These are phyloP conservation scores for Coemansia sp. DNA, from an alignment of 192 early-diverging fungal genomes.

Conservation along the genomic window DNA sequence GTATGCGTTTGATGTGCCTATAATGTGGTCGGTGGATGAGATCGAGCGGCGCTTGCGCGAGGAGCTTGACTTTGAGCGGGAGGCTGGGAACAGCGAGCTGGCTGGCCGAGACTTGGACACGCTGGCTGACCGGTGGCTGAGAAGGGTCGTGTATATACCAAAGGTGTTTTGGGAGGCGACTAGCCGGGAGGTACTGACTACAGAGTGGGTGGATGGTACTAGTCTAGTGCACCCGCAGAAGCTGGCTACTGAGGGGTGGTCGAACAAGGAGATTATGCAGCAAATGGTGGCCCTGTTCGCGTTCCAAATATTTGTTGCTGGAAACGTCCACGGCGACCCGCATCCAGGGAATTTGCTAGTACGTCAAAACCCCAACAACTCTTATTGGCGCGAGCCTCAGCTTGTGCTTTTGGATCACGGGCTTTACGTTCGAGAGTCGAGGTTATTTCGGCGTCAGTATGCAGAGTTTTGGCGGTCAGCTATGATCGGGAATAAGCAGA, in stretches of 20 bases:
- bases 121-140: conserved; percentile 57
- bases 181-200: conserved; percentile 71
- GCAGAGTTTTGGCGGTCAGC: conserved; percentile 85
- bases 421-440: conserved; percentile 79
- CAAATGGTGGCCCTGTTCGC: conserved; percentile 79
- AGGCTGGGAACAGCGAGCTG: conserved; percentile 77
- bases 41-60: conserved; percentile 71
- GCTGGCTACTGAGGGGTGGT: conserved; percentile 37
- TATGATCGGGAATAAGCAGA: conserved; percentile 69
- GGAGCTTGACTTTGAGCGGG: conserved; percentile 90
- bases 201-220: conserved; percentile 91
- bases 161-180: conserved; percentile 74
- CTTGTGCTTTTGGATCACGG: conserved; percentile 91
- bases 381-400: conserved; percentile 53
- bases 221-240: conserved; percentile 62
- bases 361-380: conserved; percentile 63
- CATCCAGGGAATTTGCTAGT: conserved; percentile 86
- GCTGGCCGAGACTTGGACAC: conserved; percentile 56
- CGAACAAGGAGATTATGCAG: conserved; percentile 64
- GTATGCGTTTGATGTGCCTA: conserved; percentile 78
- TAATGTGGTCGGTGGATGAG: conserved; percentile 79
- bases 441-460: conserved; percentile 74
- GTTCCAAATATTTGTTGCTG: conserved; percentile 82
- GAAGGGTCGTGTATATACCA: conserved; percentile 71
- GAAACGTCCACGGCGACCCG: conserved; percentile 90